phyloP scores from a whole-genome alignment of 495 filamentous ascomycete species.

The Aspergillus sclerotiicarbonarius region DNA sequence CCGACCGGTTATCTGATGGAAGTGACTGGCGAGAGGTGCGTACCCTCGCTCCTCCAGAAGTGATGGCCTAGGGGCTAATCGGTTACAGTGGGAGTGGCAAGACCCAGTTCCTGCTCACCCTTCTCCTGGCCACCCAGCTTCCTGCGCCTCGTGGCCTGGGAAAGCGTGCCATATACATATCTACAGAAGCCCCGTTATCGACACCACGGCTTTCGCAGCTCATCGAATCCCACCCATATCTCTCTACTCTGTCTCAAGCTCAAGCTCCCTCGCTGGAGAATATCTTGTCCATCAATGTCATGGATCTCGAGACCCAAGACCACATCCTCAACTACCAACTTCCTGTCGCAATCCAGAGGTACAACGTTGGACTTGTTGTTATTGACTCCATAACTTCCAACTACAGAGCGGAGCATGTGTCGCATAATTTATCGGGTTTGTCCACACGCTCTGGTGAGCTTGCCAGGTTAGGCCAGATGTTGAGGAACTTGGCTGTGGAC shows the following conservation, averaged over 20 bases:
- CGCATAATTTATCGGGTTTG: constrained; percentile 34
- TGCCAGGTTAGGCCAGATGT: constrained; percentile 67
- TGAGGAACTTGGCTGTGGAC: constrained; percentile 70
- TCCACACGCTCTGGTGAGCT: constrained; percentile 63
- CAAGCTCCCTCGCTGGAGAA: constrained; percentile 61
- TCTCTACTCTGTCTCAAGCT: constrained; percentile 46
- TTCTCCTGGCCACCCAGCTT: constrained; percentile 81
- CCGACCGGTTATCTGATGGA: constrained; percentile 82
- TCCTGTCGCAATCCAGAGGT: constrained; percentile 73
- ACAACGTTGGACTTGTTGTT: constrained; percentile 75
- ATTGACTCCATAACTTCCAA: constrained; percentile 93
- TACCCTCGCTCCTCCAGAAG: not conserved
- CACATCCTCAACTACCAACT: constrained; percentile 92
- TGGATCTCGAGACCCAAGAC: constrained; percentile 91
- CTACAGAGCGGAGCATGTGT: constrained; percentile 78
- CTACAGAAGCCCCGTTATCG: constrained; percentile 83
- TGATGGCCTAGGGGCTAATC: constrained; percentile 3
- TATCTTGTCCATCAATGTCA: constrained; percentile 78
- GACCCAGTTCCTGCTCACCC: constrained; percentile 88
- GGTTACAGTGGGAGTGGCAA: constrained; percentile 75
- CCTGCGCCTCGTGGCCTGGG: constrained; percentile 67
- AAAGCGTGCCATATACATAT: constrained; percentile 80
- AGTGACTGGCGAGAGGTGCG: constrained; percentile 83
- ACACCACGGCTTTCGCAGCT: constrained; percentile 80
- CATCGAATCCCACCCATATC: constrained; percentile 61